A percentile compares a stretch with the other conserved stretches of the same genome.
Evolutionary conservation across 2,329 filamentous ascomycete species (phyloP).

Genomic region (Ophiocordyceps sinensis): DNA sequence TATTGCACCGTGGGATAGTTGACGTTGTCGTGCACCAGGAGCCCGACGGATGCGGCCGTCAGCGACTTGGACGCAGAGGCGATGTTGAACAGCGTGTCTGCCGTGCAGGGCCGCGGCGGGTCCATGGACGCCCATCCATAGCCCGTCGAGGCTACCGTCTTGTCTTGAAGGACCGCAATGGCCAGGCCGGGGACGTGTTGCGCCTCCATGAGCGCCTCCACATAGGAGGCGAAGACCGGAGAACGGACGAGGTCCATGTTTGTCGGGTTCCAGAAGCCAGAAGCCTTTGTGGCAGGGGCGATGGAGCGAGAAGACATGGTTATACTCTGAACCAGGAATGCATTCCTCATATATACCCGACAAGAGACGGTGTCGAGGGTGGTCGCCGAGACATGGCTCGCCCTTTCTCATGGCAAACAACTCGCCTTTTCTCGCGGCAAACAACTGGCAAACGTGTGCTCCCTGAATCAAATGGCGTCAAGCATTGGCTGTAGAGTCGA

Average conservation of each 20-base stretch:
- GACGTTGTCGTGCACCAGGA: constrained; percentile 10
- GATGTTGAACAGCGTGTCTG: constrained; percentile 14
- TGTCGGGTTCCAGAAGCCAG: too few species aligned
- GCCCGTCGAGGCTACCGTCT: constrained; percentile 7
- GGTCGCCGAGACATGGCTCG: too few species aligned
- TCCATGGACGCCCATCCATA: constrained; percentile 9
- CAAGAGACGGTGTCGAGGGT: too few species aligned
- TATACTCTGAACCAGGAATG: too few species aligned
- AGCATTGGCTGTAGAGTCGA: too few species aligned
- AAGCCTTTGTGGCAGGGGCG: too few species aligned
- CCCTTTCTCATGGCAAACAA: too few species aligned
- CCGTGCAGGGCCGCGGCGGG: constrained; percentile 5
- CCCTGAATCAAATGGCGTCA: too few species aligned
- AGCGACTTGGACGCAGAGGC: constrained; percentile 13
- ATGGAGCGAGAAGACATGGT: too few species aligned
- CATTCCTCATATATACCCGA: too few species aligned
- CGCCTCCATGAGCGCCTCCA: constrained; percentile 7
- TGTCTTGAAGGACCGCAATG: constrained; percentile 8
- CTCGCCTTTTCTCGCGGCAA: too few species aligned
- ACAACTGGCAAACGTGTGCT: too few species aligned
- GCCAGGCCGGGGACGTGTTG: constrained; percentile 11
- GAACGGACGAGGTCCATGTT: constrained; percentile 9
- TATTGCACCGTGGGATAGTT: constrained; percentile 9
- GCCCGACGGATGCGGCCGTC: constrained; percentile 11
- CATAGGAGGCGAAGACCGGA: constrained; percentile 4